A percentile compares a stretch with the other conserved stretches of the same genome.
Evolutionary conservation across 768 basidiomycete genomes (phyloP).

Genomic region (Steccherinum ochraceum): DNA sequence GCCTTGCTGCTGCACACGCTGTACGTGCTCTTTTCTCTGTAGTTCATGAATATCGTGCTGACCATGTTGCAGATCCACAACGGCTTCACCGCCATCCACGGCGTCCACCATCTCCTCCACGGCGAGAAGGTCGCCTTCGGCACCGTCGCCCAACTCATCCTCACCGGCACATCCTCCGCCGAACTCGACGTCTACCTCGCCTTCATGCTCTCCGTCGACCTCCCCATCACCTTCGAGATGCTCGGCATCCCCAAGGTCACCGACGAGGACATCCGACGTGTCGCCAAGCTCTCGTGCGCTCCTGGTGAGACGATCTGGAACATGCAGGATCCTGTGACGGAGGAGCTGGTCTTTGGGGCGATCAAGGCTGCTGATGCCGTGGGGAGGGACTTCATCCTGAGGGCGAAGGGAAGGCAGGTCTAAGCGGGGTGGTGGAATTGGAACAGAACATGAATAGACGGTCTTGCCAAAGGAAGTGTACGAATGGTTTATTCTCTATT

Average conservation of each 20-base stretch:
- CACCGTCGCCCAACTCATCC: slow-evolving; percentile 23
- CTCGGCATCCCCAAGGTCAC: slow-evolving; percentile 24
- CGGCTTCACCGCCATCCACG: slow-evolving; percentile 23
- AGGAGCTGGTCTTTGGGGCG: slow-evolving; percentile 21
- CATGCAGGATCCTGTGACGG: slow-evolving; percentile 21
- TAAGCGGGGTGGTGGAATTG: too few species aligned
- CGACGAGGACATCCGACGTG: slow-evolving; percentile 21
- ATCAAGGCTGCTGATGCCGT: slow-evolving; percentile 24
- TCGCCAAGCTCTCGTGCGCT: slow-evolving; percentile 21
- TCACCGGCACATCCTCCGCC: slow-evolving; percentile 16
- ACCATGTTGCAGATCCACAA: slow-evolving; percentile 21
- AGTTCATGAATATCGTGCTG: not conserved
- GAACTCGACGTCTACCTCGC: slow-evolving; percentile 25
- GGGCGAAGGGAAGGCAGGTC: not conserved
- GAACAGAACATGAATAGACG: too few species aligned
- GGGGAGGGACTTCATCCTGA: not conserved
- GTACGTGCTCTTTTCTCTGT: slow-evolving; percentile 12
- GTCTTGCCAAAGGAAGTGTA: too few species aligned
- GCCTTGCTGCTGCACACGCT: slow-evolving; percentile 25
- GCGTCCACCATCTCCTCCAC: slow-evolving; percentile 21
- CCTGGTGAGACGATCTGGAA: slow-evolving; percentile 27
- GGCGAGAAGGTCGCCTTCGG: slow-evolving; percentile 28
- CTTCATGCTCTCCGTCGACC: slow-evolving; percentile 24
- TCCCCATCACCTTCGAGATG: slow-evolving; percentile 22
- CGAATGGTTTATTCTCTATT: too few species aligned